These are phyloP conservation scores for Nakazawaea populi DNA, from an alignment of 805 yeast genomes.

Conservation along the genomic window DNA sequence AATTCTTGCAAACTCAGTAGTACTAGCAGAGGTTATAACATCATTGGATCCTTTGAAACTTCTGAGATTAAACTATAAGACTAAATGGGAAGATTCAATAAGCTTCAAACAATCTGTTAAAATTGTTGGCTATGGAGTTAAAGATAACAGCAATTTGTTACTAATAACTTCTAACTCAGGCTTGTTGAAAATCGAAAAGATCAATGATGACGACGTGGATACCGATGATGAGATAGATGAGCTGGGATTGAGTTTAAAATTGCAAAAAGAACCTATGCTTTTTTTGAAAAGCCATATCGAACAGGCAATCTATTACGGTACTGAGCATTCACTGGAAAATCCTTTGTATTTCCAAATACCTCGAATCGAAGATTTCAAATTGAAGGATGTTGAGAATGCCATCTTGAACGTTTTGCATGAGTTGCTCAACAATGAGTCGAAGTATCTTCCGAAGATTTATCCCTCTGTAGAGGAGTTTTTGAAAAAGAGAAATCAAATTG, in stretches of 20 bases:
- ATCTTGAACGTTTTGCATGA: slow-evolving; percentile 45
- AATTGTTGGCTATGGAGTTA: slow-evolving; percentile 52
- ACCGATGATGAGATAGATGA: slow-evolving; percentile 15
- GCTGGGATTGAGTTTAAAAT: slow-evolving; percentile 7
- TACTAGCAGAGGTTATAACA: slow-evolving; percentile 55
- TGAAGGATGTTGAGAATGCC: slow-evolving; percentile 44
- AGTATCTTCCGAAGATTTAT: slow-evolving; percentile 48
- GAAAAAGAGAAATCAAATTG: slow-evolving; percentile 33
- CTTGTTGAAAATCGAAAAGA: slow-evolving; percentile 52
- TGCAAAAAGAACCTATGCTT: slow-evolving; percentile 14
- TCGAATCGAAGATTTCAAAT: slow-evolving; percentile 35
- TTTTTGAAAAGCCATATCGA: slow-evolving; percentile 70
- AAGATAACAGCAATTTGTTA: slow-evolving; percentile 12
- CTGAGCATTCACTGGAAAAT: slow-evolving; percentile 22
- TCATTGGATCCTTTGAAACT: slow-evolving; percentile 26
- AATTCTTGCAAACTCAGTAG: slow-evolving; percentile 52
- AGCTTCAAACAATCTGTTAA: slow-evolving; percentile 45
- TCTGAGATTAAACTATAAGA: slow-evolving; percentile 24
- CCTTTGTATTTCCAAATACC: slow-evolving; percentile 39
- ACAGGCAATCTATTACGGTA: slow-evolving; percentile 72
- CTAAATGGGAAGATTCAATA: slow-evolving; percentile 80
- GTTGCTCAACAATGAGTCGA: slow-evolving; percentile 47
- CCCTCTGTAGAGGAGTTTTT: slow-evolving; percentile 49
- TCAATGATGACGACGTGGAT: slow-evolving; percentile 21
- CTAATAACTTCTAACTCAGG: slow-evolving; percentile 53